Conservation (phyloP, 1,284 basidiomycete genomes). For the Ceratobasidium sp. region DNA sequence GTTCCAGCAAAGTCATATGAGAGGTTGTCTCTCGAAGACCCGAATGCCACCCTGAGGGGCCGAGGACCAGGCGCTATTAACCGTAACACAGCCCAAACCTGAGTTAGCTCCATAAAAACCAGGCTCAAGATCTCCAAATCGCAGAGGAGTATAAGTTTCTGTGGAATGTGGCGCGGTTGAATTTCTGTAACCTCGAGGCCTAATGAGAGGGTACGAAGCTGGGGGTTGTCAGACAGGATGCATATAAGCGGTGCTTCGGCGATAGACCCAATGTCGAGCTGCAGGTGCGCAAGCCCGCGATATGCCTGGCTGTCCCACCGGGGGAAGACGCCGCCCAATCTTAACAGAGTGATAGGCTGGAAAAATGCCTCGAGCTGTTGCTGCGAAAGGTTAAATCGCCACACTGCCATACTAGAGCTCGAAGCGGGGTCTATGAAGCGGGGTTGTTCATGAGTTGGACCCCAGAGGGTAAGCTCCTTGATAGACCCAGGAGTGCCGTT, state of each 20-base stretch:
- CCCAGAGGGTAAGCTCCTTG: neutral
- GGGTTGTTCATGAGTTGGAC: neutral
- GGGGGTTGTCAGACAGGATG: neutral
- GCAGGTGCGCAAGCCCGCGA: neutral
- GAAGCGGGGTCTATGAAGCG: neutral
- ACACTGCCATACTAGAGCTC: neutral
- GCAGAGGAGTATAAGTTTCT: neutral
- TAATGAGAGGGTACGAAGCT: neutral
- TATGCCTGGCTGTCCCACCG: constrained; percentile 3
- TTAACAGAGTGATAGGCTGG: neutral
- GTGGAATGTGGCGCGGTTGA: too few relatives aligned
- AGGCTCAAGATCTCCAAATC: neutral
- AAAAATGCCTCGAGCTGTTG: neutral
- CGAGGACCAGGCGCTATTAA: constrained; percentile 12
- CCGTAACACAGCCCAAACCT: neutral
- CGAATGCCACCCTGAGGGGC: neutral
- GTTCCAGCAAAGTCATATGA: neutral
- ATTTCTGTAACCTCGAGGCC: neutral
- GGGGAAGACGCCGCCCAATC: neutral
- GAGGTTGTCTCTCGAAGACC: neutral
- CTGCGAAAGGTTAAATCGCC: neutral
- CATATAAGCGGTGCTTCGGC: neutral
- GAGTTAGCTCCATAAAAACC: neutral
- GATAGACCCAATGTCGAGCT: neutral
- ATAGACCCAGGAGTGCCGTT: neutral